These are phyloP conservation scores for Umbilicus rupestris DNA, from an alignment of 164 flowering plant genomes.

Conservation along the genomic window DNA sequence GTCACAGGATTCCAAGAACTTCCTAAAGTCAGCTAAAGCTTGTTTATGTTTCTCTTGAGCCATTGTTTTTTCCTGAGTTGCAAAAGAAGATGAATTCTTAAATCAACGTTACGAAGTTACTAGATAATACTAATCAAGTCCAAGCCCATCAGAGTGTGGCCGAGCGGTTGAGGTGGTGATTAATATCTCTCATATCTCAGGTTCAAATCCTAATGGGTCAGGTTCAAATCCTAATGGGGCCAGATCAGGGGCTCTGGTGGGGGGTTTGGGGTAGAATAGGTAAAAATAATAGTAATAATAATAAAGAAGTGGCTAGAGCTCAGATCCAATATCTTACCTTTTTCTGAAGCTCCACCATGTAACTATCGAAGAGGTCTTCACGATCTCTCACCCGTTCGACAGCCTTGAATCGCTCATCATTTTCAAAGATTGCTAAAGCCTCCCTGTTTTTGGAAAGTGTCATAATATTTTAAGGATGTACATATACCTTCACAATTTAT, in stretches of 20 bases:
- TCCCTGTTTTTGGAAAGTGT: constrained; percentile 38
- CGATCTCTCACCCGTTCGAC: constrained; percentile 86
- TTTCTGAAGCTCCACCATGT: constrained; percentile 68
- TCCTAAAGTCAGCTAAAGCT: constrained; percentile 54
- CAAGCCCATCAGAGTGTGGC: too few relatives aligned
- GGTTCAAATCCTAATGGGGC: too few relatives aligned
- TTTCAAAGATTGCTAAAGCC: constrained; percentile 70
- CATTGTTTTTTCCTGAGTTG: constrained; percentile 64
- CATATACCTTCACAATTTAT: background rate
- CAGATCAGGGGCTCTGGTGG: too few relatives aligned
- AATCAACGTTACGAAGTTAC: background rate
- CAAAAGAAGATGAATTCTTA: background rate
- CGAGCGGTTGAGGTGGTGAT: too few relatives aligned
- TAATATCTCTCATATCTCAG: too few relatives aligned
- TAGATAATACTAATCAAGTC: background rate
- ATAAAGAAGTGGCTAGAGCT: background rate
- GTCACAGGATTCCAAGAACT: constrained; percentile 80
- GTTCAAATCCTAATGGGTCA: too few relatives aligned
- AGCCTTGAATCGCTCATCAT: constrained; percentile 91
- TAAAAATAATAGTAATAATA: background rate
- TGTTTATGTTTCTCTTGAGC: constrained; percentile 77
- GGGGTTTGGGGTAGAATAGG: too few relatives aligned
- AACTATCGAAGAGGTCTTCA: constrained; percentile 78
- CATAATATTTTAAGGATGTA: background rate
- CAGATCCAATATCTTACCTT: constrained; percentile 35